Conservation (phyloP, 257 asterid genomes). For the Euphrasia confusa region DNA sequence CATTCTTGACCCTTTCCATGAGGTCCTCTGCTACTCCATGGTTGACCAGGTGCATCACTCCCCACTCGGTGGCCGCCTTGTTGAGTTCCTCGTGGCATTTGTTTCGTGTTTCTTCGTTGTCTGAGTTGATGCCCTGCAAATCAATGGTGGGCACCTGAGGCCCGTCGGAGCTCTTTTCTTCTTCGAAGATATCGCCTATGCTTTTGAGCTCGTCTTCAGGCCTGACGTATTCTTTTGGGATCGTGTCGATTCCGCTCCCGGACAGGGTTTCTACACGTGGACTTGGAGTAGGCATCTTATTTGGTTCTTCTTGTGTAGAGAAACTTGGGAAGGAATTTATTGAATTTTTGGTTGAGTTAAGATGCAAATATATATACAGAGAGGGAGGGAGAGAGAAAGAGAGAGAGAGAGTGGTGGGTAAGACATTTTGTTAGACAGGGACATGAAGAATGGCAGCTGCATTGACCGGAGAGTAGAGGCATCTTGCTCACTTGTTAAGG, state of each 20-base stretch:
- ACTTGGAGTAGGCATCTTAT: conserved; percentile 15
- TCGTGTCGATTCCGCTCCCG: conserved; percentile 44
- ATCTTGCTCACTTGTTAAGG: neutral
- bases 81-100: conserved; percentile 52
- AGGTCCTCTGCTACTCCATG: conserved; percentile 61
- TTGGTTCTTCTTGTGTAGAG: neutral
- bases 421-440: neutral
- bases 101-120: conserved; percentile 33
- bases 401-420: neutral
- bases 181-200: conserved; percentile 58
- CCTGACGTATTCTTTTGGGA: conserved; percentile 78
- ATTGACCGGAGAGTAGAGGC: conserved; percentile 33
- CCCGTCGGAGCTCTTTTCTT: conserved; percentile 45
- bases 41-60: conserved; percentile 84
- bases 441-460: conserved; percentile 13
- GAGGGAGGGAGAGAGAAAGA: neutral
- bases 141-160: conserved; percentile 64
- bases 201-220: conserved; percentile 56
- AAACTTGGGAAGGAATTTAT: neutral
- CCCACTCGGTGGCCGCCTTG: conserved; percentile 83
- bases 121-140: conserved; percentile 37
- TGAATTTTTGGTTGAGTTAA: neutral
- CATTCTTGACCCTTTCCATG: conserved; percentile 41
- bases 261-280: conserved; percentile 68
- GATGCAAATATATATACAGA: neutral